A percentile compares a stretch with the other conserved stretches of the same genome.
These are phyloP conservation scores for Entomortierella parvispora DNA, from an alignment of 192 early-diverging fungal genomes.

Conservation along the genomic window DNA sequence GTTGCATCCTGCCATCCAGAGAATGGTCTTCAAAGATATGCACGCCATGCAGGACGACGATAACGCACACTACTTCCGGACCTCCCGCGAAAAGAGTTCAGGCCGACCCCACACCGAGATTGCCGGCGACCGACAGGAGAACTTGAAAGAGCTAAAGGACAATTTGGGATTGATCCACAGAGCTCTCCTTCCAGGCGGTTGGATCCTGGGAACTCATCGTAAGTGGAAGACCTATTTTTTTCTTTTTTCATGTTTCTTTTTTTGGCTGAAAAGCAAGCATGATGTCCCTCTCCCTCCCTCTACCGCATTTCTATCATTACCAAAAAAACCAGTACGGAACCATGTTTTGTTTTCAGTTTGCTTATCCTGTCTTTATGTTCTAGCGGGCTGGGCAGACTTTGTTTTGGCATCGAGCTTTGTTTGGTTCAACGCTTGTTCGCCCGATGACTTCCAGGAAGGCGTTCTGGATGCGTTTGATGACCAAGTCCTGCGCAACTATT, in stretches of 20 bases:
- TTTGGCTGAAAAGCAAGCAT: neutral
- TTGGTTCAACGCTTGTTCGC: constrained; percentile 36
- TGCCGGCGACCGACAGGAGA: constrained; percentile 26
- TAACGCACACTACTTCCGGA: constrained; percentile 46
- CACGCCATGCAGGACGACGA: constrained; percentile 29
- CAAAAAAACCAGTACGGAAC: too few relatives aligned
- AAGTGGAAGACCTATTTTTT: constrained; percentile 8
- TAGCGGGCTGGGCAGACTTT: constrained; percentile 57
- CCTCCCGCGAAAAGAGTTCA: constrained; percentile 50
- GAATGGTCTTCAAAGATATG: constrained; percentile 41
- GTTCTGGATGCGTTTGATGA: constrained; percentile 45
- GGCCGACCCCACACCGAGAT: constrained; percentile 40
- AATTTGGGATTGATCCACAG: constrained; percentile 27
- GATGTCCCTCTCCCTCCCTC: too few relatives aligned
- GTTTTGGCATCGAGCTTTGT: constrained; percentile 47
- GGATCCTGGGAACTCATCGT: constrained; percentile 54
- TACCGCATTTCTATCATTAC: too few relatives aligned
- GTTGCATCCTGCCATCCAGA: constrained; percentile 34
- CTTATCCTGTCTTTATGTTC: neutral
- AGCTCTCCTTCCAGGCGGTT: constrained; percentile 29
- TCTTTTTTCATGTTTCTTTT: neutral
- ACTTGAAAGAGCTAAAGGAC: constrained; percentile 31
- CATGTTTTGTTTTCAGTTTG: neutral
- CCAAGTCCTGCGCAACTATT: constrained; percentile 47
- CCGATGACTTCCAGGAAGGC: constrained; percentile 46